These are phyloP conservation scores for Leccinum incarnatum DNA, from an alignment of 768 basidiomycete genomes.

Conservation along the genomic window DNA sequence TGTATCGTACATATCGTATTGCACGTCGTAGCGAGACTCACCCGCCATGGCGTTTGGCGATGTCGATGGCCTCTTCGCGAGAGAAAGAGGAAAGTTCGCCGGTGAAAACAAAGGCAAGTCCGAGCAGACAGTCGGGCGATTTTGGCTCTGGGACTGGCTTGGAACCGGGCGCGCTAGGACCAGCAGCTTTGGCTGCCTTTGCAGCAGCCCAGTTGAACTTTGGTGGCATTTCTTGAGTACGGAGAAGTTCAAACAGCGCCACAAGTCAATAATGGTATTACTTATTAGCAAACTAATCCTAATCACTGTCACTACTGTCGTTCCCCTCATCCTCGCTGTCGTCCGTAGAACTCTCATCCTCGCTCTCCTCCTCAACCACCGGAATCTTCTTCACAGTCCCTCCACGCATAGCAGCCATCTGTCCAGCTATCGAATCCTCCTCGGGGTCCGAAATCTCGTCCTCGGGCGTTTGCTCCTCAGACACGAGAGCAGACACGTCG, in stretches of 20 bases:
- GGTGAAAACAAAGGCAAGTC: conserved; percentile 92
- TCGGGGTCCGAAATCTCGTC: conserved; percentile 99
- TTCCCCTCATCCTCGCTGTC: conserved; percentile 25
- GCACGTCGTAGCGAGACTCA: conserved; percentile 36
- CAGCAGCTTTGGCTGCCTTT: conserved; percentile 59
- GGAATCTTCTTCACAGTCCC: conserved; percentile 70
- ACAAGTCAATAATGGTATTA: neutral
- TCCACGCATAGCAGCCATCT: conserved; percentile 96
- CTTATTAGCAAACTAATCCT: neutral
- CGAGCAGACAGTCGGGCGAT: conserved; percentile 77
- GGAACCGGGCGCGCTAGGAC: conserved; percentile 54
- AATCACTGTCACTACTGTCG: conserved; percentile 31
- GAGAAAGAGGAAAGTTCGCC: conserved; percentile 87
- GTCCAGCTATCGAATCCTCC: conserved; percentile 93
- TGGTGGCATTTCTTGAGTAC: neutral
- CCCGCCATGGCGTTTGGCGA: conserved; percentile 55
- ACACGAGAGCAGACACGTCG: conserved; percentile 54
- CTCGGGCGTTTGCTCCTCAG: conserved; percentile 62
- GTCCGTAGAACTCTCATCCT: conserved; percentile 29
- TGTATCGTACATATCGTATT: neutral
- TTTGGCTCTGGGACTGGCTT: conserved; percentile 68
- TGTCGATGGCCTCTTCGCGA: conserved; percentile 68
- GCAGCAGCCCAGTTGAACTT: conserved; percentile 47
- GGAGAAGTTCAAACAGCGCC: neutral
- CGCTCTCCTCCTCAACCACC: conserved; percentile 36